These are phyloP conservation scores for Pichia phayaonensis DNA, from an alignment of 805 yeast species.

Conservation along the genomic window DNA sequence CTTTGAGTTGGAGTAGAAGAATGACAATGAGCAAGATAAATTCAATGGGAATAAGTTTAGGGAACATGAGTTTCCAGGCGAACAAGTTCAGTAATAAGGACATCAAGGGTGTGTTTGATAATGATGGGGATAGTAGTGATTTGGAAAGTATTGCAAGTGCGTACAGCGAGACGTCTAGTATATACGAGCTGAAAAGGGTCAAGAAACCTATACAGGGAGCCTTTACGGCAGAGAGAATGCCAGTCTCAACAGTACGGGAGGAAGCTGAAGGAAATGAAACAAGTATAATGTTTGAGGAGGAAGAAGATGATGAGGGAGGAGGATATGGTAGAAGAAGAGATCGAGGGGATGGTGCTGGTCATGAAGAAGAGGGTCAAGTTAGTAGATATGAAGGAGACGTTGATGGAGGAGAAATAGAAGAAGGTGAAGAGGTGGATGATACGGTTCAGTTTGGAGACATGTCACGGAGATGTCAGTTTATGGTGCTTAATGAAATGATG, in stretches of 20 bases:
- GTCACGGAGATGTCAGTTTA: constrained; percentile 47
- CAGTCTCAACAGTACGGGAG: constrained; percentile 57
- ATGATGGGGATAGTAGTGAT: neutral
- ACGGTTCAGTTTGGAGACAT: constrained; percentile 7
- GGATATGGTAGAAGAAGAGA: neutral
- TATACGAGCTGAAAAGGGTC: constrained; percentile 1
- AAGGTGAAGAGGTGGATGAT: constrained; percentile 2
- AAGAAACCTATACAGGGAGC: constrained; percentile 18
- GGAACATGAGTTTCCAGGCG: constrained; percentile 8
- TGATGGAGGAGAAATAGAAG: neutral
- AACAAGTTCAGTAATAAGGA: constrained; percentile 8
- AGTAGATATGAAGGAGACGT: neutral
- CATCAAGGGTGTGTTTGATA: constrained; percentile 1
- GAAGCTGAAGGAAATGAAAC: constrained; percentile 65
- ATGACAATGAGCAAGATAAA: constrained; percentile 8
- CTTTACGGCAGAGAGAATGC: constrained; percentile 62
- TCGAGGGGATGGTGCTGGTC: neutral
- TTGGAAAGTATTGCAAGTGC: constrained; percentile 1
- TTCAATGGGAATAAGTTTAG: constrained; percentile 11
- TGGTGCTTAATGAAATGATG: constrained; percentile 85
- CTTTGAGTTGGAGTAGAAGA: neutral
- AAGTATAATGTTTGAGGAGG: constrained; percentile 40
- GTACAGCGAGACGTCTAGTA: neutral
- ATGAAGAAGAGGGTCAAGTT: neutral
- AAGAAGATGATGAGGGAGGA: neutral